A percentile compares a stretch with the other conserved stretches of the same genome.
Evolutionary conservation across 345 rosid genomes (phyloP).

Genomic region (Gossypium turneri): DNA sequence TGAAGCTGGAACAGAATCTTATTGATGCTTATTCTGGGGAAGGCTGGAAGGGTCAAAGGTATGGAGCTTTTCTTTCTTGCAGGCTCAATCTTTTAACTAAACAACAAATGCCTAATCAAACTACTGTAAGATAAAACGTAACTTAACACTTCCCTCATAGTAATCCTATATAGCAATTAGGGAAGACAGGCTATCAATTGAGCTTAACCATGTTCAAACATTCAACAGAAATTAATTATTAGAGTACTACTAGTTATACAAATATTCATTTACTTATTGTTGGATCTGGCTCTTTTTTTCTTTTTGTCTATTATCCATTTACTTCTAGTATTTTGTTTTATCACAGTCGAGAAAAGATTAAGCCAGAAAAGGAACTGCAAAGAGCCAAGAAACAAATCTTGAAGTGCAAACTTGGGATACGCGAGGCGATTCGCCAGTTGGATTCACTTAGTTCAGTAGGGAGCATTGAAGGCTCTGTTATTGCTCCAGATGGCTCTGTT

Average conservation of each 20-base stretch:
- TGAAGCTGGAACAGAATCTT: constrained; percentile 97
- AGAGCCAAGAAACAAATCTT: constrained; percentile 82
- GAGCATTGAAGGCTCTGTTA: constrained; percentile 71
- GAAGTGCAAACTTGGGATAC: constrained; percentile 89
- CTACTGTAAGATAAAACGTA: not conserved
- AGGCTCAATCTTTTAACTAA: not conserved
- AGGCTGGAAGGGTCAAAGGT: constrained; percentile 99
- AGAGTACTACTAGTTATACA: not conserved
- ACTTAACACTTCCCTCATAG: not conserved
- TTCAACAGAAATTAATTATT: not conserved
- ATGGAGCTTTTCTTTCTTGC: constrained; percentile 18
- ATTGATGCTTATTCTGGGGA: constrained; percentile 93
- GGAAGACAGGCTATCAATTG: not conserved
- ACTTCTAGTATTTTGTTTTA: constrained; percentile 12
- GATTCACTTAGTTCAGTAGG: constrained; percentile 82
- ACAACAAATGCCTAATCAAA: not conserved
- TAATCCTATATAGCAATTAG: not conserved
- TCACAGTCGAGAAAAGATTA: constrained; percentile 88
- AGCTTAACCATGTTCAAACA: not conserved
- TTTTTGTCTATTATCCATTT: constrained; percentile 5
- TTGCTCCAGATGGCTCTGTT: constrained; percentile 94
- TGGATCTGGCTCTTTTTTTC: not conserved
- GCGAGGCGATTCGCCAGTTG: constrained; percentile 77
- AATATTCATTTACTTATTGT: not conserved
- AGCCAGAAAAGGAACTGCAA: constrained; percentile 81